phyloP scores from a whole-genome alignment of 805 yeast species.

The Hanseniaspora meyeri region DNA sequence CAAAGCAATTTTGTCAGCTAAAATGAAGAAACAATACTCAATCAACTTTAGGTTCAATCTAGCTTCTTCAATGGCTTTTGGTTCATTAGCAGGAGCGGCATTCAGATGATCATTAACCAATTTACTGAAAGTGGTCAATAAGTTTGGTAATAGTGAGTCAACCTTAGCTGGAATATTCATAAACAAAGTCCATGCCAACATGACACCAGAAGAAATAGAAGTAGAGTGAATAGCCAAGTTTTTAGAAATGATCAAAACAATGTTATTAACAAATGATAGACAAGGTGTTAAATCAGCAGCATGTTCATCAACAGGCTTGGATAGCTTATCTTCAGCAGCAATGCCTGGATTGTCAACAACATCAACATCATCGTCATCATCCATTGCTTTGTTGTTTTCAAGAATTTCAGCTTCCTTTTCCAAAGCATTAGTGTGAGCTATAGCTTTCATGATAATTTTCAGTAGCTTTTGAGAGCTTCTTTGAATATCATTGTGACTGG shows the following conservation, averaged over 20 bases:
- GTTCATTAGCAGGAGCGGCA: slow-evolving; percentile 33
- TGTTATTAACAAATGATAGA: slow-evolving; percentile 45
- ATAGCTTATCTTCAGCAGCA: background rate
- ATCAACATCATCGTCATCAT: slow-evolving; percentile 9
- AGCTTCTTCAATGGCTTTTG: slow-evolving; percentile 50
- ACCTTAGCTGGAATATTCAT: slow-evolving; percentile 59
- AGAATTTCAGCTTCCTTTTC: slow-evolving; percentile 4
- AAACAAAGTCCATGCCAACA: slow-evolving; percentile 68
- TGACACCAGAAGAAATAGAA: slow-evolving; percentile 69
- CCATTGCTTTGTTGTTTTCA: background rate
- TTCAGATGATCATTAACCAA: slow-evolving; percentile 78
- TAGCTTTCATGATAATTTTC: slow-evolving; percentile 53
- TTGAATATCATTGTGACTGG: slow-evolving; percentile 78
- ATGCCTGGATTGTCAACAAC: slow-evolving; percentile 22
- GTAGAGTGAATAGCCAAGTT: slow-evolving; percentile 63
- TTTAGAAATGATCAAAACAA: slow-evolving; percentile 62
- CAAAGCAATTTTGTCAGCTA: slow-evolving; percentile 69
- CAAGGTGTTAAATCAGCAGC: slow-evolving; percentile 52
- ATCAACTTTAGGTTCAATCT: slow-evolving; percentile 65
- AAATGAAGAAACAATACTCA: slow-evolving; percentile 62
- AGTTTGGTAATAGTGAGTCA: slow-evolving; percentile 60
- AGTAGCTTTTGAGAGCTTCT: slow-evolving; percentile 69
- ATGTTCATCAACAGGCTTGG: slow-evolving; percentile 25
- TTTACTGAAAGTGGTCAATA: slow-evolving; percentile 80
- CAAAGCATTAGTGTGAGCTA: slow-evolving; percentile 32